Percentiles rank a stretch among this genome's conserved stretches.
These are phyloP conservation scores for Fagus sylvatica DNA, from an alignment of 306 rosid genomes.

Conservation along the genomic window DNA sequence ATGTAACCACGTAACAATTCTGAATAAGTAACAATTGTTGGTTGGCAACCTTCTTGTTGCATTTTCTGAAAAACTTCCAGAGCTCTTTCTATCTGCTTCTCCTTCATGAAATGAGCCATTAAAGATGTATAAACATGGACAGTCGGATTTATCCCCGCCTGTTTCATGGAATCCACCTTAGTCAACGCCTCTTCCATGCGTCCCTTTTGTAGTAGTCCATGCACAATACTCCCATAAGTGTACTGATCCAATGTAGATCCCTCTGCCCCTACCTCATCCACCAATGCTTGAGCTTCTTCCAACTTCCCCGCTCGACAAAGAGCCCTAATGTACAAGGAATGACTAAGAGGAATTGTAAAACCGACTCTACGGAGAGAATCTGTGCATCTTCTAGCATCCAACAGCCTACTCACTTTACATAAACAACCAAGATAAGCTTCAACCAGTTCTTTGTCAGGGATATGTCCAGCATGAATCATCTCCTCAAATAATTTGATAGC, in stretches of 20 bases:
- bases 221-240: slow-evolving; percentile 81
- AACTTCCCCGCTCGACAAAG: slow-evolving; percentile 72
- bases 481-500: slow-evolving; percentile 55
- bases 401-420: slow-evolving; percentile 63
- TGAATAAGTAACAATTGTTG: slow-evolving; percentile 67
- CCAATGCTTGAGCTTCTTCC: slow-evolving; percentile 67
- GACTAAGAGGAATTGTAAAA: slow-evolving; percentile 49
- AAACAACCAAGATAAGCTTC: slow-evolving; percentile 71
- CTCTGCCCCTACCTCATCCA: slow-evolving; percentile 45
- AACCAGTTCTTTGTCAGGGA: slow-evolving; percentile 76
- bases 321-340: slow-evolving; percentile 66
- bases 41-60: slow-evolving; percentile 66
- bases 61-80: slow-evolving; percentile 52
- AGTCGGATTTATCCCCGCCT: slow-evolving; percentile 52
- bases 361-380: slow-evolving; percentile 59
- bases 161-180: slow-evolving; percentile 68
- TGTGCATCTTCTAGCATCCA: slow-evolving; percentile 61
- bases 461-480: slow-evolving; percentile 54
- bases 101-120: slow-evolving; percentile 64
- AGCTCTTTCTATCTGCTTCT: slow-evolving; percentile 61
- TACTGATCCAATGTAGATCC: slow-evolving; percentile 44
- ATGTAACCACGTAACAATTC: slow-evolving; percentile 70
- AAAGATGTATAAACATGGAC: slow-evolving; percentile 84
- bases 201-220: slow-evolving; percentile 66
- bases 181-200: slow-evolving; percentile 64